Conservation (phyloP, 345 rosid species). For the Angophora floribunda region DNA sequence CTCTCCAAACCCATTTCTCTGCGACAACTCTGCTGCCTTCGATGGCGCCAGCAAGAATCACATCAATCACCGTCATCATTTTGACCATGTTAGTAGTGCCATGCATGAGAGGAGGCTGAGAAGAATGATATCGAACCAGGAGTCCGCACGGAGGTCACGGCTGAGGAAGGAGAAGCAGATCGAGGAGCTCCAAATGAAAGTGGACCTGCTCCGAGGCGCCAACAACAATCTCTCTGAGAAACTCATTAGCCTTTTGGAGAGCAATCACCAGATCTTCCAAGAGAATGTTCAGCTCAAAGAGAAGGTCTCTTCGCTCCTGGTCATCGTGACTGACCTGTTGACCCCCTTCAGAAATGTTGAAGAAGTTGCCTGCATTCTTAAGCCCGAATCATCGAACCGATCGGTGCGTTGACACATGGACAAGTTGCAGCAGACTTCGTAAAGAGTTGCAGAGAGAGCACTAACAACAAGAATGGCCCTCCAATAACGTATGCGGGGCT, state of each 20-base stretch:
- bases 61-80: conserved; percentile 1
- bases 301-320: conserved; percentile 51
- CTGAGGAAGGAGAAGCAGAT: conserved; percentile 70
- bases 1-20: neutral
- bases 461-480: neutral
- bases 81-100: neutral
- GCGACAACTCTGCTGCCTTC: neutral
- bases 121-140: conserved; percentile 70
- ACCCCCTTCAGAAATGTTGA: conserved; percentile 33
- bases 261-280: conserved; percentile 55
- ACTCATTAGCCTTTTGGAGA: conserved; percentile 53
- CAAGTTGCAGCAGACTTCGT: neutral
- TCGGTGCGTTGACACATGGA: neutral
- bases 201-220: conserved; percentile 41
- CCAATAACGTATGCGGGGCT: neutral
- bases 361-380: conserved; percentile 2
- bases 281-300: conserved; percentile 75
- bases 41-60: neutral
- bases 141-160: conserved; percentile 65
- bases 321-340: conserved; percentile 36
- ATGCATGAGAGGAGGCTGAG: conserved; percentile 47
- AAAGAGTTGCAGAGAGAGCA: neutral
- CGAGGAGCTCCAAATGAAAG: conserved; percentile 62
- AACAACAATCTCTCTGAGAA: conserved; percentile 60
- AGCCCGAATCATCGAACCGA: conserved; percentile 24